Evolutionary conservation across 2,329 filamentous ascomycete genomes (phyloP).

Genomic region (Colletotrichum sp.): DNA sequence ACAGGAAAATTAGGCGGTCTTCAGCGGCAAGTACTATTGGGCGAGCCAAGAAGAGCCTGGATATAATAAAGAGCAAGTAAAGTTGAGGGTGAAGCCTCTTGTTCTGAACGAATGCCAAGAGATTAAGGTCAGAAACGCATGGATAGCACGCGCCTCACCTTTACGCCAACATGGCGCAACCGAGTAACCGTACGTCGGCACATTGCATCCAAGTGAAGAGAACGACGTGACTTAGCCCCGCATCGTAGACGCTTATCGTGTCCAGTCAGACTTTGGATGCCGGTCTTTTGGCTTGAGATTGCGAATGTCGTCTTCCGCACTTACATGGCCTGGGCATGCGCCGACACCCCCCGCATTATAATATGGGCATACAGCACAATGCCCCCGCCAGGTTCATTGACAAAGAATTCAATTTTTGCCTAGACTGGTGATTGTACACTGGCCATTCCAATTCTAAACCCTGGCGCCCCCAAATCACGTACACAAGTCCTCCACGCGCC

Average conservation of each 20-base stretch:
- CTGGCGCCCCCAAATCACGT: slow-evolving; percentile 19
- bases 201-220: neutral
- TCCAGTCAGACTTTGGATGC: neutral
- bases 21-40: neutral
- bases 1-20: neutral
- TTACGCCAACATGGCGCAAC: neutral
- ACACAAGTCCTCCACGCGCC: neutral
- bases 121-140: accelerated
- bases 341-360: neutral
- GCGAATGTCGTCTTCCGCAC: neutral
- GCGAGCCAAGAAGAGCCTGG: neutral
- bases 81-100: neutral
- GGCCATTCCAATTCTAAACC: slow-evolving; percentile 20
- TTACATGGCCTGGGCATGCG: neutral
- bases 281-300: neutral
- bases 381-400: neutral
- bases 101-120: neutral
- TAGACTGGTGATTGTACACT: slow-evolving; percentile 22
- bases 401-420: slow-evolving; percentile 19
- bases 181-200: neutral
- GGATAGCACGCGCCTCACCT: neutral
- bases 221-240: neutral
- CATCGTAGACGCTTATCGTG: neutral
- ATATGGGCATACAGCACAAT: neutral
- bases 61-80: neutral